These are phyloP conservation scores for Ruellia speciosa DNA, from an alignment of 305 asterid genomes.

Conservation along the genomic window DNA sequence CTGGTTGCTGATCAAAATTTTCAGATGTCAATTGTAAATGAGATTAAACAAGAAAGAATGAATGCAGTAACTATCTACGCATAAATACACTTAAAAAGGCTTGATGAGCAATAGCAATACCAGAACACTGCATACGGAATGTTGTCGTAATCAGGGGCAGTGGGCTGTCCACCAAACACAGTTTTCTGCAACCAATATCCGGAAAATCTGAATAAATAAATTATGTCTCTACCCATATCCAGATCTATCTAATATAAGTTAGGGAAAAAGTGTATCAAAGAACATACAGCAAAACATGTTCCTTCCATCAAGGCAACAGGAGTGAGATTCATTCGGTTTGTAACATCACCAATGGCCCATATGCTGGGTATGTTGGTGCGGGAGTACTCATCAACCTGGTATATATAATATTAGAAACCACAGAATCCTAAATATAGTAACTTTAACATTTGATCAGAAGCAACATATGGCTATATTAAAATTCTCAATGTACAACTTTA, in stretches of 20 bases:
- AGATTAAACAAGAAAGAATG: not conserved
- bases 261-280: constrained; percentile 9
- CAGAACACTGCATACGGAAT: constrained; percentile 93
- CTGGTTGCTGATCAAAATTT: not conserved
- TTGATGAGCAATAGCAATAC: constrained; percentile 29
- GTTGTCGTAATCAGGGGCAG: constrained; percentile 57
- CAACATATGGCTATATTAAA: not conserved
- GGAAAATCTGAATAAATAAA: not conserved
- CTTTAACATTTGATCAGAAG: not conserved
- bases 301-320: constrained; percentile 99
- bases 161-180: constrained; percentile 80
- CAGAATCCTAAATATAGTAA: not conserved
- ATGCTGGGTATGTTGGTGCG: constrained; percentile 87
- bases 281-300: constrained; percentile 71
- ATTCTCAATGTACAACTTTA: no score
- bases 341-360: constrained; percentile 96
- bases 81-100: not conserved
- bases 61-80: not conserved
- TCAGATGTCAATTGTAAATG: not conserved
- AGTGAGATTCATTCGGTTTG: constrained; percentile 90
- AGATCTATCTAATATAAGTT: constrained; percentile 4
- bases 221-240: not conserved
- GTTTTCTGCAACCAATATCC: constrained; percentile 62
- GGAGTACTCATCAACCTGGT: constrained; percentile 74
- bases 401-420: constrained; percentile 5